Base-by-base conservation (phyloP, 345 rosid genomes). In the Lepidium africanum region DNA sequence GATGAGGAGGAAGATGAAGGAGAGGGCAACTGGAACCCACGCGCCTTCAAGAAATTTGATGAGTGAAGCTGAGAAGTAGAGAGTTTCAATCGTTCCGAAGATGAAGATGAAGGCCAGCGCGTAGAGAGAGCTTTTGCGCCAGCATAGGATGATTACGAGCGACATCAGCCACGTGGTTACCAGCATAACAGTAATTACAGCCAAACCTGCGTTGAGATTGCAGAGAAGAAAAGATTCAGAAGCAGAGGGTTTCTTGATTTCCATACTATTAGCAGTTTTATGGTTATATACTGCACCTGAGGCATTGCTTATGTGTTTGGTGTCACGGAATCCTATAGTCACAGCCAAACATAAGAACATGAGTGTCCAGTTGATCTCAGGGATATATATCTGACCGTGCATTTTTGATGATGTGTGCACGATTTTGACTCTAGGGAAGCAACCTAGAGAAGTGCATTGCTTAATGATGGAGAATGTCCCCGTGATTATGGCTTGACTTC, bases 391-490 rank as follows among this genome's bases (percentile, higher is more conserved):
- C 80, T 95, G 99, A 45, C 99, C 97, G 14, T 89, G 99, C 59
- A 89, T 82, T 78, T 85, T 86, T 19, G 96, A 83, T 0, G 99
- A 91, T 12, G 99, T 95, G 79, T 95, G 99, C 17, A 91, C 81
- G 5, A 95, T 80, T 76, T 89, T 95, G 75, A 95, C 99, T 63
- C 70, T 83, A 0, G 99, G 99, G 71, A 95, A 95, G 81, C 97
- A 95, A 16, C 96, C 93, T 74, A 91, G 77, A 71, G 99, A 78
- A 66, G 93, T 84, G 72, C 97, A 89, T 67, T 95, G 99, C 77
- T 89, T 95, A 79, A 95, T 89, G 60, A 95, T 89, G 0, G 99
- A 95, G 79, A 91, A 95, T 57, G 97, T 95, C 58, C 97, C 99
- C 1, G 99, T 89, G 77, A 95, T 91, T 68, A 91, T 81, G 12